phyloP scores from a whole-genome alignment of 305 asterid species.

The Rubia peregrina region DNA sequence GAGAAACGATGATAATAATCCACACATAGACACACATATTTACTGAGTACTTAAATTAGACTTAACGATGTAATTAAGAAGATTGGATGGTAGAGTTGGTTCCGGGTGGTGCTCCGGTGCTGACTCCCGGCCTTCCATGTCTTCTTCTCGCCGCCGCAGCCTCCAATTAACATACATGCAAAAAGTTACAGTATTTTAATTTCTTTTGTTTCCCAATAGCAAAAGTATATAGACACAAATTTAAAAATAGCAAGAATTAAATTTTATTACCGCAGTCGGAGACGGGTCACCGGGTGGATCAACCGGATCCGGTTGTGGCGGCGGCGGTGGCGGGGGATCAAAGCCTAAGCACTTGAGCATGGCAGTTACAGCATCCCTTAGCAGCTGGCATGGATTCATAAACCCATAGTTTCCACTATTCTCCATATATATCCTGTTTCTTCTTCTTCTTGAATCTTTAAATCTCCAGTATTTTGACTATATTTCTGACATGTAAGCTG shows the following conservation, averaged over 20 bases:
- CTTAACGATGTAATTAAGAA: background rate
- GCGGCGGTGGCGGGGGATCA: background rate
- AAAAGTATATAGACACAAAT: background rate
- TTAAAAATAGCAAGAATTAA: background rate
- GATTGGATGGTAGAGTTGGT: background rate
- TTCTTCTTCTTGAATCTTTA: background rate
- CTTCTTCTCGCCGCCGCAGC: background rate
- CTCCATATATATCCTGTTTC: background rate
- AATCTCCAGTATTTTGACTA: background rate
- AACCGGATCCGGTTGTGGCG: background rate
- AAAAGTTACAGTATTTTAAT: background rate
- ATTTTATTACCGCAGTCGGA: background rate
- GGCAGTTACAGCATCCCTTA: background rate
- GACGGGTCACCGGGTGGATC: background rate
- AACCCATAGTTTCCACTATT: background rate
- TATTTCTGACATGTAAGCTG: background rate
- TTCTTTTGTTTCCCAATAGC: background rate
- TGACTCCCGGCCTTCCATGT: background rate
- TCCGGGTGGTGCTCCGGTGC: background rate
- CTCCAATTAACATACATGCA: background rate
- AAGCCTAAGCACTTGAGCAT: background rate
- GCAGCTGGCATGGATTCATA: conserved; percentile 2
- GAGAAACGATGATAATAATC: background rate
- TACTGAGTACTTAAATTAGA: background rate
- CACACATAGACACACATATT: background rate